Conservation (phyloP, 257 asterid genomes). For the Scutellaria baicalensis region DNA sequence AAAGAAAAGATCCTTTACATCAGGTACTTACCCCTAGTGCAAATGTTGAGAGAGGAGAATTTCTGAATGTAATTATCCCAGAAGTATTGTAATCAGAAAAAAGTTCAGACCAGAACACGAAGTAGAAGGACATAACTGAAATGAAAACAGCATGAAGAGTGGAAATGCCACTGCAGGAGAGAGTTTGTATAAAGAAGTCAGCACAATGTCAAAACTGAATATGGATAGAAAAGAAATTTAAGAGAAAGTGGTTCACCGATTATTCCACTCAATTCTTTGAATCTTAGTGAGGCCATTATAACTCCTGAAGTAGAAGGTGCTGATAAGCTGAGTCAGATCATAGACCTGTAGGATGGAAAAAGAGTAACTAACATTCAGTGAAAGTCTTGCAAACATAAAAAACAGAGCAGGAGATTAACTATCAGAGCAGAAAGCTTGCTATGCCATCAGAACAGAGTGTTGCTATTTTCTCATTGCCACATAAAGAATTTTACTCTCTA, state of each 20-base stretch:
- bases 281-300: conserved; percentile 72
- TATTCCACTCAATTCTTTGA: conserved; percentile 85
- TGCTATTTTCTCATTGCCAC: neutral
- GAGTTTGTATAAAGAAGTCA: conserved; percentile 22
- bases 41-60: conserved; percentile 69
- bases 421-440: neutral
- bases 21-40: conserved; percentile 63
- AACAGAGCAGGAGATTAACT: neutral
- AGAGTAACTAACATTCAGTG: conserved; percentile 2
- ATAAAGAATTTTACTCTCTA: neutral
- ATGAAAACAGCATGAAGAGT: conserved; percentile 87
- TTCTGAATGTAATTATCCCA: conserved; percentile 59
- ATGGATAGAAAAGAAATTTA: neutral
- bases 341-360: conserved; percentile 48
- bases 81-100: conserved; percentile 55
- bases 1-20: neutral
- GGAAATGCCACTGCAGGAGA: conserved; percentile 75
- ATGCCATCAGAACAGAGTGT: neutral
- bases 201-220: conserved; percentile 11
- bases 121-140: conserved; percentile 63
- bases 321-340: conserved; percentile 75
- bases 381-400: neutral
- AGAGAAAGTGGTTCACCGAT: conserved; percentile 50
- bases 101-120: conserved; percentile 80
- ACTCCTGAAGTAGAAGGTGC: conserved; percentile 66